phyloP scores from a whole-genome alignment of 495 filamentous ascomycete genomes.

The Penicillium malachiteum region DNA sequence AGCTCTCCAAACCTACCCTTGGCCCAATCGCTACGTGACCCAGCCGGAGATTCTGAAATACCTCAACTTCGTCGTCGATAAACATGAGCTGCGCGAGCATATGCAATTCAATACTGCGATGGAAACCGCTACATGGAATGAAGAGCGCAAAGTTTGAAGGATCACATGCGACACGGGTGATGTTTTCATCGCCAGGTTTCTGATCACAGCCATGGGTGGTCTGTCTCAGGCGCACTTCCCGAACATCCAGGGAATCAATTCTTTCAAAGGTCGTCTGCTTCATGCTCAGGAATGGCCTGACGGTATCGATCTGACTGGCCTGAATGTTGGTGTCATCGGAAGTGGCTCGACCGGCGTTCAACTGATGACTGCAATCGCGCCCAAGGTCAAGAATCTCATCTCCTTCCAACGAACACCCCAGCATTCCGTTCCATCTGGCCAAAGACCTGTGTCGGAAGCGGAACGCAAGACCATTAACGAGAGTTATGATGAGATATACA shows the following conservation, averaged over 20 bases:
- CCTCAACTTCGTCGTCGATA: background rate
- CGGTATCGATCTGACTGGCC: background rate
- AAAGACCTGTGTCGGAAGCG: background rate
- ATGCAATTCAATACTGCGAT: conserved; percentile 1
- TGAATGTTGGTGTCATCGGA: background rate
- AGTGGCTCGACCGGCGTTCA: conserved; percentile 1
- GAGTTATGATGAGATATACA: background rate
- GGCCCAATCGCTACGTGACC: conserved; percentile 14
- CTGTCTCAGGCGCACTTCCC: background rate
- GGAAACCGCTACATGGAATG: background rate
- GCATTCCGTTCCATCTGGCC: background rate
- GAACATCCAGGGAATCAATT: background rate
- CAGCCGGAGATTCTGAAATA: conserved; percentile 21
- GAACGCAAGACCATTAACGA: background rate
- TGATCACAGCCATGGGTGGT: background rate
- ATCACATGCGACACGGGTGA: background rate
- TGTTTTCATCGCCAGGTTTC: background rate
- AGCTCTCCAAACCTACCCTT: conserved; percentile 18
- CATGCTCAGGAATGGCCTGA: background rate
- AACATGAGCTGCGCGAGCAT: background rate
- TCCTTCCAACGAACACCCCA: conserved; percentile 3
- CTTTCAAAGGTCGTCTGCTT: background rate
- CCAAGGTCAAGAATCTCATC: background rate
- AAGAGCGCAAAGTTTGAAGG: background rate
- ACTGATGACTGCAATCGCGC: background rate